phyloP scores from a whole-genome alignment of 1,284 basidiomycete genomes.

The Ganoderma leucocontextum region DNA sequence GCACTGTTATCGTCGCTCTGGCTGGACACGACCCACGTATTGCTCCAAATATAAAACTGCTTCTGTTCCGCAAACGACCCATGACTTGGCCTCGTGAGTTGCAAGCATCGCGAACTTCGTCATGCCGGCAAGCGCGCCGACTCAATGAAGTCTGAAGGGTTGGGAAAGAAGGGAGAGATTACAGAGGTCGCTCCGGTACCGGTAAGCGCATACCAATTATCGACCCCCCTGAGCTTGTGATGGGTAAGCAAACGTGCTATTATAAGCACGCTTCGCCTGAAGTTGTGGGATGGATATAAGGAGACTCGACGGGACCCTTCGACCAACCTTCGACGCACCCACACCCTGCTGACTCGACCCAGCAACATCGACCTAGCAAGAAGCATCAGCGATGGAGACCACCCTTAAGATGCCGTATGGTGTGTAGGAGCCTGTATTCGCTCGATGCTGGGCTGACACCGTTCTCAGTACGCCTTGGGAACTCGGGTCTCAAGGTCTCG shows the following conservation, averaged over 20 bases:
- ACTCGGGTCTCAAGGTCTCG: slow-evolving; percentile 55
- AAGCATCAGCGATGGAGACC: neutral
- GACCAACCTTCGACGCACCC: neutral
- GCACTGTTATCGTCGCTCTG: neutral
- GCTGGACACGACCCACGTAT: neutral
- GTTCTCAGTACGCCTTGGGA: slow-evolving; percentile 50
- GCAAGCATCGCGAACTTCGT: neutral
- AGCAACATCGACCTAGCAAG: neutral
- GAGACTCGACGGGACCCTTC: neutral
- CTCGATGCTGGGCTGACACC: neutral
- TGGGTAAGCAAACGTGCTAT: neutral
- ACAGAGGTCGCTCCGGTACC: neutral
- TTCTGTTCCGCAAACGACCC: neutral
- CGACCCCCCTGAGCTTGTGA: neutral
- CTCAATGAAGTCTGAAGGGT: neutral
- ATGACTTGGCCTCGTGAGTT: neutral
- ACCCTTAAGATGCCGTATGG: slow-evolving; percentile 13
- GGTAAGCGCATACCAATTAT: neutral
- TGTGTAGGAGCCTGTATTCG: neutral
- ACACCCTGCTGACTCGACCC: neutral
- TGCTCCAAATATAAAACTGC: neutral
- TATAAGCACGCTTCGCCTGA: neutral
- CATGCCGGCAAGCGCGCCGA: neutral
- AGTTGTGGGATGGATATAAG: neutral
- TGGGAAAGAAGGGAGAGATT: neutral